A percentile compares a stretch with the other conserved stretches of the same genome.
These are phyloP conservation scores for Alternaria triticina DNA, from an alignment of 2,329 filamentous ascomycete genomes.

Conservation along the genomic window DNA sequence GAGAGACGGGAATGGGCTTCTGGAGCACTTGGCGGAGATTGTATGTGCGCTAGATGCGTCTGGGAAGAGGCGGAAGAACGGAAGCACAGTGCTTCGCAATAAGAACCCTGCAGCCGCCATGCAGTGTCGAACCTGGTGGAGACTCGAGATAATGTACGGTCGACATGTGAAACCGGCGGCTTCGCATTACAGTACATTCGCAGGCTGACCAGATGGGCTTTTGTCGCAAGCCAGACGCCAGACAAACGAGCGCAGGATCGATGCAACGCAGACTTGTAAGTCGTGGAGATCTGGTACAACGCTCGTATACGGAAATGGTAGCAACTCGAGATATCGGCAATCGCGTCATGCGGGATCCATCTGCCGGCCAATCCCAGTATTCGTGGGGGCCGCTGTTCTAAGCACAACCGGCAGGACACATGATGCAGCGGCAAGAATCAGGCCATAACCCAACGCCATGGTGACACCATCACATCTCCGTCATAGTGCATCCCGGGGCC, in stretches of 20 bases:
- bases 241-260: neutral
- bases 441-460: neutral
- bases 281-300: slow-evolving; percentile 3
- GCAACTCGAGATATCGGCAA: neutral
- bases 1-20: slow-evolving; percentile 87
- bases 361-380: neutral
- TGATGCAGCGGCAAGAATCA: neutral
- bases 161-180: neutral
- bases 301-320: neutral
- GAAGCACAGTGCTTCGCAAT: neutral
- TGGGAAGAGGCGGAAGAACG: slow-evolving; percentile 61
- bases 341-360: neutral
- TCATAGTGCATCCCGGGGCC: neutral
- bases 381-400: neutral
- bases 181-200: neutral
- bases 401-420: neutral
- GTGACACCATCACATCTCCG: neutral
- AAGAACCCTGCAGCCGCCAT: neutral
- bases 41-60: slow-evolving; percentile 82
- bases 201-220: neutral
- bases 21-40: slow-evolving; percentile 86
- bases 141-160: neutral
- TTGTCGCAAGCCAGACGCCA: neutral
- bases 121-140: neutral
- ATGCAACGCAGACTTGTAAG: neutral